phyloP scores from a whole-genome alignment of 2,329 filamentous ascomycete genomes.

The Cladophialophora carrionii region DNA sequence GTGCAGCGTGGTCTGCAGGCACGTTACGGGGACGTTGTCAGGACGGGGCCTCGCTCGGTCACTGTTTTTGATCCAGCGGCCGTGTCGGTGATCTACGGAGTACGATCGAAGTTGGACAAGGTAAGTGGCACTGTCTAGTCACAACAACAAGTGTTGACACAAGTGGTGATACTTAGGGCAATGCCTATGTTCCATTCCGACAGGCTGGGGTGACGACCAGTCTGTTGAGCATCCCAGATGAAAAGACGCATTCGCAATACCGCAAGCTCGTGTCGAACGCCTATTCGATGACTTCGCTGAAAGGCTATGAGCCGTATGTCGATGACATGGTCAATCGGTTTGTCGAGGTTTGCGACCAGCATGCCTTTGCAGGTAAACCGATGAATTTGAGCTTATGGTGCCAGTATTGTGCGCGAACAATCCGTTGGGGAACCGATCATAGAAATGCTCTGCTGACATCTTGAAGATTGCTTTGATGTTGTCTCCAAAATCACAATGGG shows the following conservation, averaged over 20 bases:
- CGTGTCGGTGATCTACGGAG: conserved; percentile 37
- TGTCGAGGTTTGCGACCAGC: conserved; percentile 40
- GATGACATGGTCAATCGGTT: conserved; percentile 74
- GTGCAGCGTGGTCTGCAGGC: conserved; percentile 27
- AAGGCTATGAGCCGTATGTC: conserved; percentile 67
- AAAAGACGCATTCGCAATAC: conserved; percentile 73
- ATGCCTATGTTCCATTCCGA: conserved; percentile 19
- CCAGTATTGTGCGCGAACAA: conserved; percentile 42
- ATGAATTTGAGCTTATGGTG: conserved; percentile 24
- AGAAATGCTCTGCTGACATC: conserved; percentile 5
- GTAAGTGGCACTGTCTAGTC: not conserved
- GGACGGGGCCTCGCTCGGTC: conserved; percentile 40
- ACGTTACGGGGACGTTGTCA: conserved; percentile 38
- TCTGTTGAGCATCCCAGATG: conserved; percentile 75
- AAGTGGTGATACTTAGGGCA: not conserved
- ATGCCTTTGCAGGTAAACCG: conserved; percentile 23
- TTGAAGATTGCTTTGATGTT: conserved; percentile 40
- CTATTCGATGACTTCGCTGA: conserved; percentile 50
- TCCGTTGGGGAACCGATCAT: conserved; percentile 34
- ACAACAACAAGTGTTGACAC: not conserved
- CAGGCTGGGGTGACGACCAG: conserved; percentile 70
- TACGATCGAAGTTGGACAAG: conserved; percentile 23
- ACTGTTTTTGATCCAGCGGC: conserved; percentile 37
- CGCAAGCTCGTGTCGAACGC: conserved; percentile 73
- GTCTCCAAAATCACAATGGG: conserved; percentile 43